Evolutionary conservation across 331 rosid genomes (phyloP).

Genomic region (Rosa hybrid): DNA sequence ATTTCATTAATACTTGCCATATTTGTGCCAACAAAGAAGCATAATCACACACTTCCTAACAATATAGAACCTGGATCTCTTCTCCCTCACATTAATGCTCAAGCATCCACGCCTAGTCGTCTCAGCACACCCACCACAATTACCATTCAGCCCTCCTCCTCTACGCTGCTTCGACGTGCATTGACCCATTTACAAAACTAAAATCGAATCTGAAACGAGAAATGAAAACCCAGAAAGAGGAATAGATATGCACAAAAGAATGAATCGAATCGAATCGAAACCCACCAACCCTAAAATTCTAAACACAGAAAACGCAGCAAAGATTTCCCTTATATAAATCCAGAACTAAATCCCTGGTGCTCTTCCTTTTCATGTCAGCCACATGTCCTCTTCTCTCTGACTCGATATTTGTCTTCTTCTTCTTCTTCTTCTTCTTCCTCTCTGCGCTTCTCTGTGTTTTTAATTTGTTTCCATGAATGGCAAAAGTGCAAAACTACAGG

Average conservation of each 20-base stretch:
- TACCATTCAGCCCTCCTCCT: slow-evolving; percentile 6
- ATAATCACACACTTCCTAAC: slow-evolving; percentile 59
- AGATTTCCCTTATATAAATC: slow-evolving; percentile 1
- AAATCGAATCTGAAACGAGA: neutral
- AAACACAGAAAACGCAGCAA: neutral
- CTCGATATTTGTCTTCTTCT: slow-evolving; percentile 5
- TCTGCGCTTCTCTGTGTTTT: neutral
- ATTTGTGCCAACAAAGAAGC: slow-evolving; percentile 68
- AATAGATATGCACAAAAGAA: neutral
- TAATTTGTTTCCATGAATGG: slow-evolving; percentile 10
- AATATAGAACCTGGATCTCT: slow-evolving; percentile 63
- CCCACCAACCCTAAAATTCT: neutral
- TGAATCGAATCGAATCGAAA: neutral
- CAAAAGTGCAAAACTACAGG: neutral
- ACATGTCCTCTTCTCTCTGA: slow-evolving; percentile 10
- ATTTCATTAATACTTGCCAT: slow-evolving; percentile 35
- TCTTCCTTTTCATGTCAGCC: slow-evolving; percentile 13
- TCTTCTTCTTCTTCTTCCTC: neutral
- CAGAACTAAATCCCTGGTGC: neutral
- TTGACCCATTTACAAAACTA: slow-evolving; percentile 51
- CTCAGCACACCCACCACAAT: slow-evolving; percentile 10
- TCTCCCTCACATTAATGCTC: slow-evolving; percentile 42
- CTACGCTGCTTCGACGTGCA: slow-evolving; percentile 28
- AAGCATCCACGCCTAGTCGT: slow-evolving; percentile 40
- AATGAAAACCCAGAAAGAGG: neutral